A percentile compares a stretch with the other conserved stretches of the same genome.
Evolutionary conservation across 2,329 filamentous ascomycete species (phyloP).

Genomic region (Trichoderma cornu-damae): DNA sequence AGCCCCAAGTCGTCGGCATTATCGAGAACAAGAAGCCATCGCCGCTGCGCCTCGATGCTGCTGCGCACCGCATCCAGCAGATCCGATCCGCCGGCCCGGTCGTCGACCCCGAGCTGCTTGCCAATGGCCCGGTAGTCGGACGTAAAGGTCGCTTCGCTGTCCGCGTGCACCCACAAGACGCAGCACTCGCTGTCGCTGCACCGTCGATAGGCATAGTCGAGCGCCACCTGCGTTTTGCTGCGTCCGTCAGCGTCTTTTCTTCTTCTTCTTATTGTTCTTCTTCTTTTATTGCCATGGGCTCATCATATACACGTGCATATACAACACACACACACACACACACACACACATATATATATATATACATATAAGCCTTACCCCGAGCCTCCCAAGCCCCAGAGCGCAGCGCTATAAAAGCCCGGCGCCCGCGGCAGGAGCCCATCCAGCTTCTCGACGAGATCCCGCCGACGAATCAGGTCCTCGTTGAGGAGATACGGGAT

Average conservation of each 20-base stretch:
- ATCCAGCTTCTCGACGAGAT: constrained; percentile 13
- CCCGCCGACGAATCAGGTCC: constrained; percentile 7
- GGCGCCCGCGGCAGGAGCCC: background rate
- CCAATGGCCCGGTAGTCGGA: constrained; percentile 32
- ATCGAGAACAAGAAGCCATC: constrained; percentile 33
- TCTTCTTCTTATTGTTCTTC: background rate
- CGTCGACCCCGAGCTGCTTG: constrained; percentile 22
- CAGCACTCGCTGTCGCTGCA: constrained; percentile 24
- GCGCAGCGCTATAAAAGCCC: background rate
- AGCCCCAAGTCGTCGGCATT: constrained; percentile 32
- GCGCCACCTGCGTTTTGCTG: constrained; percentile 37
- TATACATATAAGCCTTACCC: background rate
- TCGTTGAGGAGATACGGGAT: constrained; percentile 2
- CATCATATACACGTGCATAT: too few relatives aligned
- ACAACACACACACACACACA: too few relatives aligned
- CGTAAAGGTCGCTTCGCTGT: constrained; percentile 30
- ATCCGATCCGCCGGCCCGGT: constrained; percentile 20
- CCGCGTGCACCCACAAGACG: constrained; percentile 37
- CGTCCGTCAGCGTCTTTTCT: background rate
- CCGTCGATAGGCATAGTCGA: constrained; percentile 32
- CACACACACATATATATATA: background rate
- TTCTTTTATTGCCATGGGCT: too few relatives aligned
- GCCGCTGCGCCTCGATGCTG: constrained; percentile 18
- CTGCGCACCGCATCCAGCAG: constrained; percentile 22
- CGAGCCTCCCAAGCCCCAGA: constrained; percentile 10